Evolutionary conservation across 495 filamentous ascomycete genomes (phyloP).

Genomic region (Massariosphaeria phaeospora): DNA sequence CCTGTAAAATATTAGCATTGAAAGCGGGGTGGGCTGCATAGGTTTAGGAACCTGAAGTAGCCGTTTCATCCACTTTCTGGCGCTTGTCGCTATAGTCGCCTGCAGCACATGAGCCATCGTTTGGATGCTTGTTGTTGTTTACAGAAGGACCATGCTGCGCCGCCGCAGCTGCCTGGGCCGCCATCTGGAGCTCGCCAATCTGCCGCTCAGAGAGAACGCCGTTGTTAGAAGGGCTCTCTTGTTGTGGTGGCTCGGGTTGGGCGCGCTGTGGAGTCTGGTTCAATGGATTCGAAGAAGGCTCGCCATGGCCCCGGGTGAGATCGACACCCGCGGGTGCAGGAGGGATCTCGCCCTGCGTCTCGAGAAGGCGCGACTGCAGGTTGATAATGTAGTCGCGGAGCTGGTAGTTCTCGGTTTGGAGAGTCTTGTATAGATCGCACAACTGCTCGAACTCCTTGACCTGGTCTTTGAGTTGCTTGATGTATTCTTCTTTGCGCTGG

Average conservation of each 20-base stretch:
- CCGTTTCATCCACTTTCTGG: constrained; percentile 26
- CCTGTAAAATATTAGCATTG: constrained; percentile 23
- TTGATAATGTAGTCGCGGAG: constrained; percentile 87
- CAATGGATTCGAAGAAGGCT: constrained; percentile 23
- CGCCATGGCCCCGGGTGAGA: constrained; percentile 38
- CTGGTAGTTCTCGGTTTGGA: constrained; percentile 83
- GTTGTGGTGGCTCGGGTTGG: constrained; percentile 5
- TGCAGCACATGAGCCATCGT: constrained; percentile 24
- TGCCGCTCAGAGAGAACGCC: constrained; percentile 31
- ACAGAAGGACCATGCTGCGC: constrained; percentile 26
- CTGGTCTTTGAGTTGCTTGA: constrained; percentile 92
- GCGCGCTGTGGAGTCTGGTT: constrained; percentile 10
- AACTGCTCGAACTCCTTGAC: constrained; percentile 68
- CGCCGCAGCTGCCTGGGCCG: constrained; percentile 30
- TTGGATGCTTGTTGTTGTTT: constrained; percentile 28
- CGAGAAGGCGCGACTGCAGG: constrained; percentile 82
- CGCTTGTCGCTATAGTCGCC: constrained; percentile 30
- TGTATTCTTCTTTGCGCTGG: constrained; percentile 95
- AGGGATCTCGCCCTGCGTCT: constrained; percentile 75
- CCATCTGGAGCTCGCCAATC: constrained; percentile 35
- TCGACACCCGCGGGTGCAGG: constrained; percentile 68
- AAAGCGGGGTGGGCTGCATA: constrained; percentile 10
- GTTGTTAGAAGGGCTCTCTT: constrained; percentile 16
- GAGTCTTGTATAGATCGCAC: constrained; percentile 63
- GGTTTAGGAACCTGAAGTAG: constrained; percentile 20